Percentiles rank a stretch among this genome's conserved stretches.
Conservation (phyloP, 768 basidiomycete genomes). For the Podaxis sp. region DNA sequence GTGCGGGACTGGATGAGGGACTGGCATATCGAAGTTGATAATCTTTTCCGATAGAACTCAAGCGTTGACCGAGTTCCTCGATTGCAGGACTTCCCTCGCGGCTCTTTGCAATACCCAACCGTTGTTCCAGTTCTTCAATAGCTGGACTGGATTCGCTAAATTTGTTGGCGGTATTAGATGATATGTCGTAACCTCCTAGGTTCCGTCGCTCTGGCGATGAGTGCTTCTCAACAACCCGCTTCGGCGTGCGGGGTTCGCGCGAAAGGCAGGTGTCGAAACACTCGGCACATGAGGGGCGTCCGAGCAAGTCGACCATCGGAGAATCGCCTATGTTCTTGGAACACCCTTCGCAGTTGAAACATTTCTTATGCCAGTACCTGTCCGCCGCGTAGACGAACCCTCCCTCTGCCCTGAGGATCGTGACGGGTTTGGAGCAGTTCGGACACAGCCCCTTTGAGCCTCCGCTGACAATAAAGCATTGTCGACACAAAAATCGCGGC, state of each 20-base stretch:
- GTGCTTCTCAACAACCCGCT: slow-evolving; percentile 30
- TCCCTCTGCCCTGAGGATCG: slow-evolving; percentile 73
- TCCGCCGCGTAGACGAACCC: slow-evolving; percentile 69
- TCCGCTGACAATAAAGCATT: slow-evolving; percentile 68
- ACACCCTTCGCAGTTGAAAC: slow-evolving; percentile 75
- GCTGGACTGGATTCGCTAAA: slow-evolving; percentile 52
- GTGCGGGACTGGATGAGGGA: slow-evolving; percentile 19
- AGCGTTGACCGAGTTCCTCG: slow-evolving; percentile 43
- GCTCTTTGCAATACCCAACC: slow-evolving; percentile 50
- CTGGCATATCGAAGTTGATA: slow-evolving; percentile 19
- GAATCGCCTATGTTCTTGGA: slow-evolving; percentile 65
- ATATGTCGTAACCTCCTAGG: slow-evolving; percentile 40
- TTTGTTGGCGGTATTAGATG: slow-evolving; percentile 23
- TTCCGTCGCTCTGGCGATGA: slow-evolving; percentile 29
- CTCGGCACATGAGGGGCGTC: slow-evolving; percentile 71
- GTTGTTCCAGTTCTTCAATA: slow-evolving; percentile 60
- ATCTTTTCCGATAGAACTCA: slow-evolving; percentile 35
- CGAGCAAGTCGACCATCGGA: slow-evolving; percentile 82
- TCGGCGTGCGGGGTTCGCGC: slow-evolving; percentile 41
- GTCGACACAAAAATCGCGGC: slow-evolving; percentile 66
- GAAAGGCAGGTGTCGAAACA: slow-evolving; percentile 79
- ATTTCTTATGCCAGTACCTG: slow-evolving; percentile 76
- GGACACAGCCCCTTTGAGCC: slow-evolving; percentile 76
- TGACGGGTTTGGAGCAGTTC: slow-evolving; percentile 63
- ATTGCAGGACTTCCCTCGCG: slow-evolving; percentile 52